Evolutionary conservation across 768 basidiomycete genomes (phyloP).

Genomic region (Cubamyces sp.): DNA sequence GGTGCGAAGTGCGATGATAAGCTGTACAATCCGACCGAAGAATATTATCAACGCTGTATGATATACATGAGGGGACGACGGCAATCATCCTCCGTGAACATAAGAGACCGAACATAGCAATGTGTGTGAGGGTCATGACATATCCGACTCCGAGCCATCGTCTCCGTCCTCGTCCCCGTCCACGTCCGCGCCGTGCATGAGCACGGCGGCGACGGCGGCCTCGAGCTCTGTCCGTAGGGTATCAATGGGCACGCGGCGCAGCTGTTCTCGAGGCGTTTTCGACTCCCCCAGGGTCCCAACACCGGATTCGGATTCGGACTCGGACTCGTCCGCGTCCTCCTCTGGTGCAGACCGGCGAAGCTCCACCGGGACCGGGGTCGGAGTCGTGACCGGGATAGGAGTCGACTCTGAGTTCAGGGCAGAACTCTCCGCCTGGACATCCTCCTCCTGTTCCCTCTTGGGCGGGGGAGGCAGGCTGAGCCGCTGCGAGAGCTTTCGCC

Average conservation of each 20-base stretch:
- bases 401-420: too few relatives aligned
- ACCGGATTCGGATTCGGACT: background rate
- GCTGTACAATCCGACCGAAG: constrained; percentile 3
- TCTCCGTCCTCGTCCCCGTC: background rate
- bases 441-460: background rate
- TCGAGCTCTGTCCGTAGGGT: constrained; percentile 20
- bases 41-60: constrained; percentile 19
- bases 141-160: background rate
- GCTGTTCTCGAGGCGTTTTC: background rate
- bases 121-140: constrained; percentile 17
- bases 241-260: constrained; percentile 3
- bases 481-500: constrained; percentile 53
- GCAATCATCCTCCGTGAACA: too few relatives aligned
- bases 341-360: background rate
- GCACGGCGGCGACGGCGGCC: background rate
- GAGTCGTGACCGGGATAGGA: too few relatives aligned
- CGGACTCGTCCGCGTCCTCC: background rate
- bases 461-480: background rate
- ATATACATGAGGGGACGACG: constrained; percentile 14
- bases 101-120: background rate
- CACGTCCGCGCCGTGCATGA: background rate
- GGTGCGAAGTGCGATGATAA: constrained; percentile 4
- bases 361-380: too few relatives aligned
- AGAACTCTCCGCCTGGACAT: too few relatives aligned
- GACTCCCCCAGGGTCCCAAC: too few relatives aligned